phyloP scores from a whole-genome alignment of 2,329 filamentous ascomycete species.

The Hypoxylon sp. region DNA sequence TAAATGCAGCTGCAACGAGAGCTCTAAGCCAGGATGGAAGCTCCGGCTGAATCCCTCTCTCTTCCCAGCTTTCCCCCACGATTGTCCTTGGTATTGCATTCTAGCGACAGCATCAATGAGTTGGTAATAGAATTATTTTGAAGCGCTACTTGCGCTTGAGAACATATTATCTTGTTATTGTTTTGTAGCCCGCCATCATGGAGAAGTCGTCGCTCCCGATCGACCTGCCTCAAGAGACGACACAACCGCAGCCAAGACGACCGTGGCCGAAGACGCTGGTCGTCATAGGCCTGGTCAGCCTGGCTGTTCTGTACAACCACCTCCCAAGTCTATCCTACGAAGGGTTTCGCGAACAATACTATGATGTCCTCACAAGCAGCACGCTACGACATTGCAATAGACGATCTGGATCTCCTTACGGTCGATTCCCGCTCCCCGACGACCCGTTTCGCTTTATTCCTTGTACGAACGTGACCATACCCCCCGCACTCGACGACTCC shows the following conservation, averaged over 20 bases:
- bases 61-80: neutral
- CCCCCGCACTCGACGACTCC: slow-evolving; percentile 60
- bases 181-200: slow-evolving; percentile 20
- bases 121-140: slow-evolving; percentile 5
- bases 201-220: slow-evolving; percentile 25
- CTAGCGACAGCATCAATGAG: slow-evolving; percentile 11
- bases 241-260: slow-evolving; percentile 5
- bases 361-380: slow-evolving; percentile 36
- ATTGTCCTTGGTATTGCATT: neutral
- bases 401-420: slow-evolving; percentile 51
- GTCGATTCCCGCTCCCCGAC: slow-evolving; percentile 58
- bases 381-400: slow-evolving; percentile 17
- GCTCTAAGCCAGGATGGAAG: neutral
- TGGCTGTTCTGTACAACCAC: slow-evolving; percentile 37
- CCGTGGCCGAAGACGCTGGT: slow-evolving; percentile 29
- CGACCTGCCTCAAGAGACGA: neutral
- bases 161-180: neutral
- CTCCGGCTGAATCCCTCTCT: neutral
- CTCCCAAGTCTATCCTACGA: slow-evolving; percentile 43
- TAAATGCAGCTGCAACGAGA: neutral
- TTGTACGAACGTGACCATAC: slow-evolving; percentile 61
- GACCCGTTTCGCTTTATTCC: slow-evolving; percentile 65
- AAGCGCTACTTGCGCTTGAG: slow-evolving; percentile 22
- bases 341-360: slow-evolving; percentile 42
- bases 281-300: slow-evolving; percentile 23